Evolutionary conservation across 2,329 filamentous ascomycete species (phyloP), one percentile per base, ranked within the genome.

Genomic region (Periconia sp.): DNA sequence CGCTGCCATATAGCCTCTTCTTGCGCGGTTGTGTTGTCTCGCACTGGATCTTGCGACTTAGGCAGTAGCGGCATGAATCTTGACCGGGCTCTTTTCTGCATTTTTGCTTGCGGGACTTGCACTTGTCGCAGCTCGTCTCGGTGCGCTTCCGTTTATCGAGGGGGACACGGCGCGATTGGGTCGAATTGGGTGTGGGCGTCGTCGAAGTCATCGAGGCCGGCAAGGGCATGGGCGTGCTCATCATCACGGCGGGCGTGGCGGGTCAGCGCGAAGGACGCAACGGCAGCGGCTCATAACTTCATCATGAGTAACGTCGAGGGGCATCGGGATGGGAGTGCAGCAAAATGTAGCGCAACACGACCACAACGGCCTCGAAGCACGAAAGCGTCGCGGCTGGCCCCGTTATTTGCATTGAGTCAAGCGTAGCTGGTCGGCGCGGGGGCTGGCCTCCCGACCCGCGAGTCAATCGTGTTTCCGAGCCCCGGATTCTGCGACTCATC

Each of bases 71-170:
- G 47, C 73, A 76, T 17, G 68, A 52, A 3, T 66, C 62, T 31
- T 72, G 63, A 17, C 66, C 70, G 4, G 66, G 56, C 41, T 68
- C 61, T 21, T 68, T 68, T 42, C 70, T 59, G 58, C 73, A 76
- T 55, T 76, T 76, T 45, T 75, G 73, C 55, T 75, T 75, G 32
- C 73, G 62, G 43, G 67, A 70, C 61, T 75, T 75, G 66, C 73
- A 76, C 45, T 73, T 72, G 59, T 76, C 73, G 59, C 73, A 76
- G 39, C 65, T 70, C 12, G 70, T 71, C 50, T 75, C 73, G 36
- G 73, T 73, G 17, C 73, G 64, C 50, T 75, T 73, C 30, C 73
- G 65, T 54, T 73, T 72, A 42, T 74, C 71, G 32, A 69, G 63
- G 5, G 73, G 73, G 10, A 75, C 72, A 42, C 65, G 56, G 46